A percentile compares a stretch with the other conserved stretches of the same genome.
These are phyloP conservation scores for Saccharum officinarum DNA, from an alignment of 176 grass and related monocot species.

Conservation along the genomic window DNA sequence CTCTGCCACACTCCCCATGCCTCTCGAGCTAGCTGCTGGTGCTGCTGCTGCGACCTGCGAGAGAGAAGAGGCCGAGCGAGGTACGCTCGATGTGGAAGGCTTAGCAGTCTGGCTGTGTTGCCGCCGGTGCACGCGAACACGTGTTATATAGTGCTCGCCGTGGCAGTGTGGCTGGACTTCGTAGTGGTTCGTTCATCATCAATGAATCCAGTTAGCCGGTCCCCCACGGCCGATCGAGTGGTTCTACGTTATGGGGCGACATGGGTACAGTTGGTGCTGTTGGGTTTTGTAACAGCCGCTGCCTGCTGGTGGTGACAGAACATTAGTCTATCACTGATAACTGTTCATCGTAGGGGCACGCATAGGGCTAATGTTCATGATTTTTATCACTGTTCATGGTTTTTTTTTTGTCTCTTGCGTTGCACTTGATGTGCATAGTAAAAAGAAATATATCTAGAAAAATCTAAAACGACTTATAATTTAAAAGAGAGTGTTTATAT, in stretches of 20 bases:
- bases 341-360: too few relatives aligned
- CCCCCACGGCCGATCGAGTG: not conserved
- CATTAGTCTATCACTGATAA: too few relatives aligned
- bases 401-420: too few relatives aligned
- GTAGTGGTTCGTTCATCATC: not conserved
- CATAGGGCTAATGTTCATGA: too few relatives aligned
- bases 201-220: not conserved
- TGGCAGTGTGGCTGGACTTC: not conserved
- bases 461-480: too few relatives aligned
- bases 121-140: not conserved
- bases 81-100: too few relatives aligned
- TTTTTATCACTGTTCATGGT: too few relatives aligned
- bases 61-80: not conserved
- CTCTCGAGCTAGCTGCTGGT: not conserved
- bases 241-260: not conserved
- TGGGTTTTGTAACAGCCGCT: not conserved
- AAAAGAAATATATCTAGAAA: too few relatives aligned
- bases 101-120: not conserved
- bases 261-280: not conserved
- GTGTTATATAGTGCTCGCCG: constrained; percentile 23
- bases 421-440: too few relatives aligned
- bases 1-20: constrained; percentile 12
- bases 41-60: not conserved
- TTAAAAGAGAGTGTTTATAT: too few relatives aligned
- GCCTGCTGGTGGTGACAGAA: not conserved